Conservation (phyloP, 2,329 filamentous ascomycete genomes). For the Diaporthe ilicicola region DNA sequence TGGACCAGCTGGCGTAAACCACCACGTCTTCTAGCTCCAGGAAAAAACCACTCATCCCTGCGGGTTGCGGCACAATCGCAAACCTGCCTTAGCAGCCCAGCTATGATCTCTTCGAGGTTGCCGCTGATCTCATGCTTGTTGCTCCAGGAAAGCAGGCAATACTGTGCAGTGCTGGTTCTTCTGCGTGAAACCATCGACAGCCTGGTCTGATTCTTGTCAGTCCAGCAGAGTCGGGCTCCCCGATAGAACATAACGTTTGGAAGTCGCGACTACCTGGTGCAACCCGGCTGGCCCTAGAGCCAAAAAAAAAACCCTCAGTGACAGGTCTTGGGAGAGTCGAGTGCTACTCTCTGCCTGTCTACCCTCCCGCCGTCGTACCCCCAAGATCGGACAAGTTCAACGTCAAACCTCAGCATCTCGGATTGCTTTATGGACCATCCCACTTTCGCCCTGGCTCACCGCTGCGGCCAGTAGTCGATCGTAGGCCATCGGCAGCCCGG, state of each 20-base stretch:
- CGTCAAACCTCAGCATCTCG: slow-evolving; percentile 8
- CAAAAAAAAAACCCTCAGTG: slow-evolving; percentile 5
- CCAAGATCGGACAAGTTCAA: slow-evolving; percentile 18
- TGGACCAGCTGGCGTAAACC: slow-evolving; percentile 25
- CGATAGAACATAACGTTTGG: not conserved
- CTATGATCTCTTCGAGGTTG: slow-evolving; percentile 16
- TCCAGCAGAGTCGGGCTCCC: slow-evolving; percentile 8
- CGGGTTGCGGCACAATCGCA: not conserved
- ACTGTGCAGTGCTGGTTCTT: no score
- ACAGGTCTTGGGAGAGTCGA: slow-evolving; percentile 20
- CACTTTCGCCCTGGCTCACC: slow-evolving; percentile 2
- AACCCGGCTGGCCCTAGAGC: not conserved
- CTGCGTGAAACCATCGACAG: not conserved
- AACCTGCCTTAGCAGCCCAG: not conserved
- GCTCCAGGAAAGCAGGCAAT: not conserved
- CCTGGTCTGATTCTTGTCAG: not conserved
- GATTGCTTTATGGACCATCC: slow-evolving; percentile 5
- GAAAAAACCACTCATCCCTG: not conserved
- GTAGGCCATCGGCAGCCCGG: not conserved
- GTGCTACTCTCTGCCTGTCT: slow-evolving; percentile 16
- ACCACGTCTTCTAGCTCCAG: not conserved
- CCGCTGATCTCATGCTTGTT: slow-evolving; percentile 13
- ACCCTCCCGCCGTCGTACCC: not conserved
- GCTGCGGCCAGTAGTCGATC: not conserved
- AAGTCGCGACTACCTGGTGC: slow-evolving; percentile 8